Evolutionary conservation across 352 stramenopile species (phyloP).

Genomic region (Discostella stelligera): DNA sequence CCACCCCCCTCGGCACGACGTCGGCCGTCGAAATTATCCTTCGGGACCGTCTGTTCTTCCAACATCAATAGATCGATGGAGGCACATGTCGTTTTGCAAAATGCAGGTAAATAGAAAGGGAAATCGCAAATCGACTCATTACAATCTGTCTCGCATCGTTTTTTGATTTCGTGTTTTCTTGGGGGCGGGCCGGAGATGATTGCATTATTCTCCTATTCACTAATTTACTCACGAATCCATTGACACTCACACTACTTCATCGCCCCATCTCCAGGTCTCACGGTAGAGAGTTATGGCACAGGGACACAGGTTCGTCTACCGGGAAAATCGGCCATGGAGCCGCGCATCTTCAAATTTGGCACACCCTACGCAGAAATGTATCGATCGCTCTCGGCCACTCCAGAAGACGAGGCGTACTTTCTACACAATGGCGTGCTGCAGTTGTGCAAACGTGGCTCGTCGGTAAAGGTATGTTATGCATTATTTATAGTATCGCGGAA

Average conservation of each 20-base stretch:
- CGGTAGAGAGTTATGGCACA: constrained; percentile 80
- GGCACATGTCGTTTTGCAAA: constrained; percentile 79
- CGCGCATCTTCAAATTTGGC: constrained; percentile 82
- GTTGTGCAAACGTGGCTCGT: constrained; percentile 75
- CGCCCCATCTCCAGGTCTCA: constrained; percentile 46
- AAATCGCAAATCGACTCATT: not conserved
- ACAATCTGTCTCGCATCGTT: not conserved
- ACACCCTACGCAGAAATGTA: constrained; percentile 82
- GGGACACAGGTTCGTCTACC: constrained; percentile 79
- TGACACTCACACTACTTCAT: not conserved
- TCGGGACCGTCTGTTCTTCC: constrained; percentile 79
- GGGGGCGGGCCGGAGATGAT: not conserved
- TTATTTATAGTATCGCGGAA: not conserved
- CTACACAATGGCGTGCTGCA: constrained; percentile 77
- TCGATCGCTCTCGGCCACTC: constrained; percentile 63
- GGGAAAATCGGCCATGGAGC: constrained; percentile 71
- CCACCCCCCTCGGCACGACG: constrained; percentile 53
- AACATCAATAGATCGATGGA: constrained; percentile 86
- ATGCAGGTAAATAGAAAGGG: constrained; percentile 59
- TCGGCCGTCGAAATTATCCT: constrained; percentile 61
- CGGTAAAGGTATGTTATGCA: constrained; percentile 61
- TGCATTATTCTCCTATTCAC: not conserved
- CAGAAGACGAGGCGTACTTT: constrained; percentile 80
- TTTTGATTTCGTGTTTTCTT: not conserved
- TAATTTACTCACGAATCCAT: too few species aligned